Conservation (phyloP, 805 yeast species). For the Candida orba region DNA sequence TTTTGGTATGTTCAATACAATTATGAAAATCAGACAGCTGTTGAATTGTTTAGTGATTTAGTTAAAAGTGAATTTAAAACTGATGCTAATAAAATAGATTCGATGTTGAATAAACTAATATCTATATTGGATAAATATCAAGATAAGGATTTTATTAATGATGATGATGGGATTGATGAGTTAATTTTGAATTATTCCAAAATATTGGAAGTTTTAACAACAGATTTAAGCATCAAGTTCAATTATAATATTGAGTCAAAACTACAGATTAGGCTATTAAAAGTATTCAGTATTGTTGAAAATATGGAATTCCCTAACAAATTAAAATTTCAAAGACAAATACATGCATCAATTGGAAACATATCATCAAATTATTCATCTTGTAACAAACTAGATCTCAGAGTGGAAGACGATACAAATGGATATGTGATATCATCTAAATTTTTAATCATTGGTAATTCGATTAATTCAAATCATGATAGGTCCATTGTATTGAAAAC, state of each 20-base stretch:
- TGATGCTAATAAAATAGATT: constrained; percentile 6
- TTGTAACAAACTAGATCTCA: constrained; percentile 8
- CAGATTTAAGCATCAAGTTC: constrained; percentile 12
- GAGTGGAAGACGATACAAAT: constrained; percentile 7
- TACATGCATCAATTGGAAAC: constrained; percentile 22
- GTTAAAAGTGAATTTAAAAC: background rate
- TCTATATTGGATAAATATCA: background rate
- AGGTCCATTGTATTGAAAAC: constrained; percentile 9
- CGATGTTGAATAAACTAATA: constrained; percentile 6
- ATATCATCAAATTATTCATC: constrained; percentile 21
- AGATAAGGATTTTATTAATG: constrained; percentile 10
- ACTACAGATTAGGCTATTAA: constrained; percentile 7
- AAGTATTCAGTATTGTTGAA: constrained; percentile 4
- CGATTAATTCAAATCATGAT: constrained; percentile 13
- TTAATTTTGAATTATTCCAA: constrained; percentile 11
- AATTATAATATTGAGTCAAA: constrained; percentile 3
- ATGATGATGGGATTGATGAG: constrained; percentile 22
- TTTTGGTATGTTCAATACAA: constrained; percentile 10
- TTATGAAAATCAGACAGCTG: background rate
- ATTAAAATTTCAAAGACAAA: constrained; percentile 15
- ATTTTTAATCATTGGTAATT: constrained; percentile 19
- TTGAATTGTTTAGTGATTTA: constrained; percentile 1
- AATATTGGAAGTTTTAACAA: constrained; percentile 16
- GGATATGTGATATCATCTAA: constrained; percentile 20
- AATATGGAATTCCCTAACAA: constrained; percentile 16